These are phyloP conservation scores for Entomortierella parvispora DNA, from an alignment of 192 early-diverging fungal genomes.

Conservation along the genomic window DNA sequence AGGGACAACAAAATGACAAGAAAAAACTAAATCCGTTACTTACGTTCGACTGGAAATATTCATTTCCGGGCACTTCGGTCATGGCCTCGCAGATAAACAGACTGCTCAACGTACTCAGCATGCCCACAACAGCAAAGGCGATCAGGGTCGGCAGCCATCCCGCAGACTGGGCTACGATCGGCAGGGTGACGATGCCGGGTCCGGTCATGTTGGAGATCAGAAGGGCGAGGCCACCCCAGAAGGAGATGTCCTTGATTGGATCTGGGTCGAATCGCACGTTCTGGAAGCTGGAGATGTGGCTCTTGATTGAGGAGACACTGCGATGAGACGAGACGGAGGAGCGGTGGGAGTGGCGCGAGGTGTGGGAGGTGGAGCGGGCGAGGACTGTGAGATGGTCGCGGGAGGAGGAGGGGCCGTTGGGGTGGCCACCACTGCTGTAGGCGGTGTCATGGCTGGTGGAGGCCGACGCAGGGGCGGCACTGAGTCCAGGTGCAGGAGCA, in stretches of 20 bases:
- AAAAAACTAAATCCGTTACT: slow-evolving; percentile 4
- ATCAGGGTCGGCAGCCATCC: slow-evolving; percentile 57
- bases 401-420: too few relatives aligned
- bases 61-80: slow-evolving; percentile 76
- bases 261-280: slow-evolving; percentile 48
- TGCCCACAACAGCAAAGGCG: slow-evolving; percentile 63
- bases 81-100: slow-evolving; percentile 78
- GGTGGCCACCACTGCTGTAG: neutral
- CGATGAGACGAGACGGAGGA: slow-evolving; percentile 23
- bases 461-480: too few relatives aligned
- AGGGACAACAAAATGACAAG: too few relatives aligned
- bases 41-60: slow-evolving; percentile 69
- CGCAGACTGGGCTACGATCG: slow-evolving; percentile 41
- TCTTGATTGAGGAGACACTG: slow-evolving; percentile 22
- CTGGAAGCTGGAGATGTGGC: slow-evolving; percentile 47
- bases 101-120: slow-evolving; percentile 68
- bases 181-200: slow-evolving; percentile 49
- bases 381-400: slow-evolving; percentile 14
- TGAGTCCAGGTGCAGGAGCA: neutral
- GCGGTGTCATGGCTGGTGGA: neutral
- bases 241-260: slow-evolving; percentile 54
- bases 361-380: slow-evolving; percentile 8
- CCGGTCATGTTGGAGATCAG: slow-evolving; percentile 58
- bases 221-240: slow-evolving; percentile 54
- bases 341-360: slow-evolving; percentile 9